These are phyloP conservation scores for Primulina eburnea DNA, from an alignment of 257 asterid species.

Conservation along the genomic window DNA sequence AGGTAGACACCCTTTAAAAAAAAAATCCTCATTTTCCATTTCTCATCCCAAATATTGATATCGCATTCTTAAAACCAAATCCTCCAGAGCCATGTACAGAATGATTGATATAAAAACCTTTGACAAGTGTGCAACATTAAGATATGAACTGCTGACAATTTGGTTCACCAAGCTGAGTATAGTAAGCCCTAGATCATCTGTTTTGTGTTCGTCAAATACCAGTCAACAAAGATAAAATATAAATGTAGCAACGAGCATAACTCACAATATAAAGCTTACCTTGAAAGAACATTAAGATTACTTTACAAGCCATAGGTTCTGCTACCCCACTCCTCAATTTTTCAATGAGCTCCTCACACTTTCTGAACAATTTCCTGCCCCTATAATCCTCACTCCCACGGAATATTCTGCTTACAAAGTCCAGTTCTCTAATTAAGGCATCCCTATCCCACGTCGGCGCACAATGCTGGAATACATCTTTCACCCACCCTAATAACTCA, in stretches of 20 bases:
- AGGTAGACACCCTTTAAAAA: neutral
- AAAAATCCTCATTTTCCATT: neutral
- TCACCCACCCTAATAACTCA: conserved; percentile 93
- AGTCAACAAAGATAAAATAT: neutral
- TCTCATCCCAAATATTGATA: neutral
- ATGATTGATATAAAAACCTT: neutral
- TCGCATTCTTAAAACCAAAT: neutral
- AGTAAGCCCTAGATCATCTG: neutral
- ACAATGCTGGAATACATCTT: conserved; percentile 93
- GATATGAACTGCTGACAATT: neutral
- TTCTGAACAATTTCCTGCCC: conserved; percentile 75
- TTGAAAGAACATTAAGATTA: conserved; percentile 71
- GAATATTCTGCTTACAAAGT: conserved; percentile 82
- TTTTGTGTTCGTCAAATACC: neutral
- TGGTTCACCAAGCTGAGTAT: neutral
- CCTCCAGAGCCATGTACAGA: conserved; percentile 6
- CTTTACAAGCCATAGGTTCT: conserved; percentile 65
- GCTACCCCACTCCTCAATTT: conserved; percentile 65
- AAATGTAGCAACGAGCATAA: conserved; percentile 16
- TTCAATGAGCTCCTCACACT: conserved; percentile 80
- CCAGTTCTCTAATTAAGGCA: conserved; percentile 76
- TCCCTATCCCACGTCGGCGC: conserved; percentile 94
- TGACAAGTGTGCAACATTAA: neutral
- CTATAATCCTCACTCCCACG: conserved; percentile 76
- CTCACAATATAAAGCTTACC: conserved; percentile 42